Conservation (phyloP, 192 early-diverging fungal genomes). For the Endogone sp. region DNA sequence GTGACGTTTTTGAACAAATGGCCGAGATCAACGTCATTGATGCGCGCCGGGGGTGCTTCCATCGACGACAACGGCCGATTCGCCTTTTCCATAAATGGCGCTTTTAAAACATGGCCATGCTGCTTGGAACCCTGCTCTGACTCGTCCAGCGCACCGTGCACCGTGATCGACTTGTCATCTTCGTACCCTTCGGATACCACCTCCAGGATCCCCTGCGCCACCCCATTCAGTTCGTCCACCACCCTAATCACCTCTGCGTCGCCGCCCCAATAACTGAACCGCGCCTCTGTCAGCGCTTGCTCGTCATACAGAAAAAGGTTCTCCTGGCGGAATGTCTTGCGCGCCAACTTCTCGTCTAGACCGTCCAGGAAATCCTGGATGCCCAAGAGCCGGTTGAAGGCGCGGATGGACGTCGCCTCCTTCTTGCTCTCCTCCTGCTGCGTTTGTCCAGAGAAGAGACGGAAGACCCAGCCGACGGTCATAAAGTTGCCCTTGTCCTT, state of each 20-base stretch:
- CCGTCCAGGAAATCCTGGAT: constrained; percentile 58
- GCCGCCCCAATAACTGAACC: constrained; percentile 52
- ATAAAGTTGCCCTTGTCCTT: constrained; percentile 46
- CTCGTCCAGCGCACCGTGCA: neutral
- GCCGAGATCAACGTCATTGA: constrained; percentile 12
- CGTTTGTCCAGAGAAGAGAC: constrained; percentile 53
- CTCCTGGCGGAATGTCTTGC: constrained; percentile 41
- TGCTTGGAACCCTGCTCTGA: neutral
- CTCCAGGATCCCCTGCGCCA: constrained; percentile 18
- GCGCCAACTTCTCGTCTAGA: constrained; percentile 51
- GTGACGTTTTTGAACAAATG: constrained; percentile 49
- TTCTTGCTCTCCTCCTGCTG: constrained; percentile 57
- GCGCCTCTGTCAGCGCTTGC: constrained; percentile 32
- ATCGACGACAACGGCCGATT: neutral
- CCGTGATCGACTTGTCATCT: neutral
- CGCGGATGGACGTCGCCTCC: constrained; percentile 50
- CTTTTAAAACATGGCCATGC: constrained; percentile 6
- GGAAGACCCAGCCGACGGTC: constrained; percentile 56
- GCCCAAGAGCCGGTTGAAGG: constrained; percentile 56
- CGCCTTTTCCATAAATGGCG: constrained; percentile 12
- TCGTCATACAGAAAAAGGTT: constrained; percentile 50
- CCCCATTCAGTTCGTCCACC: constrained; percentile 27
- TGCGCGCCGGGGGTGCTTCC: constrained; percentile 2
- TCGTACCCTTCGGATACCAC: neutral
- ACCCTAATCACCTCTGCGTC: constrained; percentile 33